phyloP scores from a whole-genome alignment of 2,329 filamentous ascomycete genomes.

The Fusarium sarcochroum region DNA sequence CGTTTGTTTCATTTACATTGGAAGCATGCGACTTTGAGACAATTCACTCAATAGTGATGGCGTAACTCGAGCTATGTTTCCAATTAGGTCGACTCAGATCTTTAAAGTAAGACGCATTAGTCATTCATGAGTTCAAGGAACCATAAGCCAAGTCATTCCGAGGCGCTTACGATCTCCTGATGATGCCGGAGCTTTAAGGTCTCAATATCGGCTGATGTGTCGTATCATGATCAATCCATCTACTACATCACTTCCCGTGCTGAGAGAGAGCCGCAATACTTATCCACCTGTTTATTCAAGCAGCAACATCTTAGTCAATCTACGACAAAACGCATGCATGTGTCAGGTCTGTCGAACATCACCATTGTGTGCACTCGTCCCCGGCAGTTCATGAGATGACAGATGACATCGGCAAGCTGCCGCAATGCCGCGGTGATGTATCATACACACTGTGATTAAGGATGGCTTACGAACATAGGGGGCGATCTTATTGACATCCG shows the following conservation, averaged over 20 bases:
- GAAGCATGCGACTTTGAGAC: no score
- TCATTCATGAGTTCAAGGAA: no score
- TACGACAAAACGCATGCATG: not conserved
- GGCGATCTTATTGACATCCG: not conserved
- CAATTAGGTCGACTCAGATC: no score
- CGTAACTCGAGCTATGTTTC: no score
- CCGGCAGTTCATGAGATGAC: constrained; percentile 3
- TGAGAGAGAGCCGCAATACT: no score
- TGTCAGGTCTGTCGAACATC: not conserved
- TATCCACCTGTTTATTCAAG: not conserved
- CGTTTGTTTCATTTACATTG: no score
- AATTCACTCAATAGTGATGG: no score
- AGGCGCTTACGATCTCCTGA: no score
- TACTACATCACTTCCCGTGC: not conserved
- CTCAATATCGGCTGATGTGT: no score
- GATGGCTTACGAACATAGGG: not conserved
- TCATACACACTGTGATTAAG: not conserved
- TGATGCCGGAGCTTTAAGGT: no score
- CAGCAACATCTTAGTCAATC: not conserved
- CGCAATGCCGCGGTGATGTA: not conserved
- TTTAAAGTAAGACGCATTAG: no score
- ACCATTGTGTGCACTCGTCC: not conserved
- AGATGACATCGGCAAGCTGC: not conserved
- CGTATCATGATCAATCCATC: not conserved
- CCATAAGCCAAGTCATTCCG: no score